Evolutionary conservation across 495 filamentous ascomycete genomes (phyloP).

Genomic region (Rhypophila decipiens): DNA sequence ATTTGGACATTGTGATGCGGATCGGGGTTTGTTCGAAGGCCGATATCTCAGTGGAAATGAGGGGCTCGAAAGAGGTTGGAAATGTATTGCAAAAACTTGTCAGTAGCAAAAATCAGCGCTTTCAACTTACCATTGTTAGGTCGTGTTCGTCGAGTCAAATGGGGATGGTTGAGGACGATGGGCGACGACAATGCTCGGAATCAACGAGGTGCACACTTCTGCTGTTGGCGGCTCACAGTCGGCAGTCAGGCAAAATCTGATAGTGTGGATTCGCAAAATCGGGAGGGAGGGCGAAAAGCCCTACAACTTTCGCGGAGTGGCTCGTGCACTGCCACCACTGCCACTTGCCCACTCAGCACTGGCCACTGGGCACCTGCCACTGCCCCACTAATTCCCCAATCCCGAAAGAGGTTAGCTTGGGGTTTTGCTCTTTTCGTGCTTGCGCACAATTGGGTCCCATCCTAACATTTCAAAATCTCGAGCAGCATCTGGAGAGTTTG

Average conservation of each 20-base stretch:
- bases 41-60: not conserved
- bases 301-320: conserved; percentile 19
- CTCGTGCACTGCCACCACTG: conserved; percentile 14
- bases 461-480: conserved; percentile 30
- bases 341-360: too few relatives aligned
- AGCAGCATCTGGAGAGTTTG: conserved; percentile 26
- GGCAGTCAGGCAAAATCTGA: conserved; percentile 27
- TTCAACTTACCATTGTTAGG: conserved; percentile 25
- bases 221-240: conserved; percentile 16
- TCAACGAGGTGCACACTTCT: conserved; percentile 20
- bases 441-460: conserved; percentile 27
- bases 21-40: not conserved
- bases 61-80: not conserved
- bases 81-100: not conserved
- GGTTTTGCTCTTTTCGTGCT: conserved; percentile 28
- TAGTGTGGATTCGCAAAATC: conserved; percentile 31
- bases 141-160: conserved; percentile 23
- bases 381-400: conserved; percentile 4
- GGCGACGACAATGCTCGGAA: conserved; percentile 24
- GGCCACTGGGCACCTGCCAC: too few relatives aligned
- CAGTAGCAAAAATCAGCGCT: not conserved
- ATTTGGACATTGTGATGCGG: not conserved
- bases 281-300: conserved; percentile 28
- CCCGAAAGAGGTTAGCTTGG: conserved; percentile 30
- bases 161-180: conserved; percentile 26